Conservation (phyloP, 2,329 filamentous ascomycete genomes). For the Apiospora arundinis region DNA sequence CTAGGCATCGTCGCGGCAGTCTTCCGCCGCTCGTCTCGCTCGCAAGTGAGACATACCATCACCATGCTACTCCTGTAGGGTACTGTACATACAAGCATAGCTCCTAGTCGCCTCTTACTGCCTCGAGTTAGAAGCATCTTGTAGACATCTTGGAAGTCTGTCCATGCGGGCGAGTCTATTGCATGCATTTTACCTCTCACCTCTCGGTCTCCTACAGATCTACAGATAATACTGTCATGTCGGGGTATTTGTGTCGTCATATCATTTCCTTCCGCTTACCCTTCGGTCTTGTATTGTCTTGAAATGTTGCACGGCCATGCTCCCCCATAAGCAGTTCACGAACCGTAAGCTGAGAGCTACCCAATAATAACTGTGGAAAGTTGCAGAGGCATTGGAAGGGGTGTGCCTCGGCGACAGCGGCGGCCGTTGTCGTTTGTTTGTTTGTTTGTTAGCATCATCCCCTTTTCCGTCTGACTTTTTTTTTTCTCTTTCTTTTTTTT, state of each 20-base stretch:
- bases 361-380: background rate
- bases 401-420: background rate
- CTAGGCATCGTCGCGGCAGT: constrained; percentile 14
- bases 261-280: constrained; percentile 1
- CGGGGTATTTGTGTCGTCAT: background rate
- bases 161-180: background rate
- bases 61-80: background rate
- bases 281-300: background rate
- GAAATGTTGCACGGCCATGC: background rate
- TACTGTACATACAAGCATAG: background rate
- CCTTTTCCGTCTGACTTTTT: background rate
- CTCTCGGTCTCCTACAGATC: background rate
- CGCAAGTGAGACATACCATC: constrained; percentile 16
- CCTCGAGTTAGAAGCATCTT: background rate
- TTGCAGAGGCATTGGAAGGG: background rate
- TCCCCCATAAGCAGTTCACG: background rate
- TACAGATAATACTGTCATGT: background rate
- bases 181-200: background rate
- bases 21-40: background rate
- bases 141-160: background rate
- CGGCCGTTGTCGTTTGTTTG: background rate
- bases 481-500: background rate
- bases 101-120: background rate
- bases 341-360: background rate
- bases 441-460: background rate